Evolutionary conservation across 768 basidiomycete species (phyloP), one percentile per base, ranked within the genome.

Genomic region (Chalciporus sphaerocephalus): DNA sequence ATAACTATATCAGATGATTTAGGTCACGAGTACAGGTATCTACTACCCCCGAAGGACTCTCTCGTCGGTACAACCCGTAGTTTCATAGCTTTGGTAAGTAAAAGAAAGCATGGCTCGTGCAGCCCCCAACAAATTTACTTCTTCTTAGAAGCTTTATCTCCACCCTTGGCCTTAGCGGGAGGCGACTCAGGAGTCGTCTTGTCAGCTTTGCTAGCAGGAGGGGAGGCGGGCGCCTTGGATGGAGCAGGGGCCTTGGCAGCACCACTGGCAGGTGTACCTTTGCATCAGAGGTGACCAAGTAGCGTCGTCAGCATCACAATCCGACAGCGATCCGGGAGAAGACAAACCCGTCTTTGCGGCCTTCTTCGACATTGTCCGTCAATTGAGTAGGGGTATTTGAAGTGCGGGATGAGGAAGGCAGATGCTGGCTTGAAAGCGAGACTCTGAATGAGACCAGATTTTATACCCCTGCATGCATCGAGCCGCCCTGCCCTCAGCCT

Each of bases 401-500:
- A 32, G 45, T 40, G 44, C 7, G 40, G 6, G 38, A 40, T 32
- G 38, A 25, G 40, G 18, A 37, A 43, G 18, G 42, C 45, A 25
- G 40, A 47, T 25, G 3, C 27, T 38, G 30, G 36, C 8, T 36
- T 36, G 41, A 17, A 16, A 27, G 30, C 10, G 12, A 4, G 15
- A 33, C 22, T 40, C 24, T 25, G 38, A 38, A 38, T 23, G 21
- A 45, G 40, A 38, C 6, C 46, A 43, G 28, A 5, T n/a, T 60
- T 65, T 63, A 63, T 63, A 48, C 25, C 43, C 22, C 40, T 41
- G 45, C 28, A 45, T 25, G 50, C 40, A 55, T 20, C 40, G 39
- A 43, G 33, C 46, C 23, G 52, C 42, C 58, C 61, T 63, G 63
- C 63, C 63, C 63, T 65, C 48, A 57, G 47, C 49, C 47, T 50